Base-by-base conservation (phyloP, 257 asterid species). In the Lavandula angustifolia region DNA sequence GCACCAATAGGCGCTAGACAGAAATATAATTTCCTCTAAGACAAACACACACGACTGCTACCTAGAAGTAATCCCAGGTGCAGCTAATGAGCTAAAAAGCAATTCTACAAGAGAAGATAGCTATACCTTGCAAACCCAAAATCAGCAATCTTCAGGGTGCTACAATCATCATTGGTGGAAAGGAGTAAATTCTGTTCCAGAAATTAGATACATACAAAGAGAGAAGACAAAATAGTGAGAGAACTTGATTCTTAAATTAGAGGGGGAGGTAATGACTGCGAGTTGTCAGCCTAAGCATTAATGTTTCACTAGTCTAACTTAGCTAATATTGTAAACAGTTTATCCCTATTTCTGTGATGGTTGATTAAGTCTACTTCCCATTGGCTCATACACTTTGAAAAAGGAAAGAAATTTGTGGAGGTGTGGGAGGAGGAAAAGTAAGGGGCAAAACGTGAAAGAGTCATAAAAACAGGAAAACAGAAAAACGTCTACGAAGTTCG, bases 61-160 rank as follows among this genome's bases (percentile, higher is more conserved):
- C 38, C 42, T 46, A 13, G 16, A 54, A 46, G 60, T 35, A 37
- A 53, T 33, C 62, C 32, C 56, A 43, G 40, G 22, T 54, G 3
- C 3, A 8, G 62, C 40, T 7, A 41, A 50, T n/a, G 47, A 42
- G 16, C 35, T 60, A 27, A 46, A 54, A 9, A 32, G 44, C 35
- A 75, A 41, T 17, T 38, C 14, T 62, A 33, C 3, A 31, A 60
- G 48, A 54, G 60, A 71, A 34, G 37, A 46, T 18, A 55, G 60
- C 33, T 55, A 65, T 70, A 92, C 98, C 98, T 89, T 61, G 98
- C 98, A 84, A 82, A 82, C 60, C 88, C 88, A 38, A 82, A 82
- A 70, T 82, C 88, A 67, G 88, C 88, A 75, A 82, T 82, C 85
- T 82, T 82, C 76, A 82, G 73, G 69, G 56, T 42, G 54, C 82